Percentiles rank a stretch among this genome's conserved stretches.
Evolutionary conservation across 257 asterid genomes (phyloP).

Genomic region (Scutellaria barbata): DNA sequence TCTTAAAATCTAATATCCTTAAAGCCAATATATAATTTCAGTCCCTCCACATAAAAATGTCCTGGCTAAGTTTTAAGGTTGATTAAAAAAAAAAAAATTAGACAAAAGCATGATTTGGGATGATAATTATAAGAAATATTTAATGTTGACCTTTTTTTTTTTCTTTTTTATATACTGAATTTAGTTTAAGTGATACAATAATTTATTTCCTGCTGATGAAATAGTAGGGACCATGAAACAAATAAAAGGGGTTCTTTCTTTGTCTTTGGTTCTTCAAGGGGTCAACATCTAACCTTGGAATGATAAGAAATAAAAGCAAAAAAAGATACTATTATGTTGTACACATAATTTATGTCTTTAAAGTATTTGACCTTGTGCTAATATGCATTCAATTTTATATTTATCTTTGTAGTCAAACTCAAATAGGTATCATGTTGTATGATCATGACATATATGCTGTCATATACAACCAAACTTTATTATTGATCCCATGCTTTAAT

Average conservation of each 20-base stretch:
- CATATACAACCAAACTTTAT: neutral
- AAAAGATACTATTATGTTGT: neutral
- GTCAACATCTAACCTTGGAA: conserved; percentile 33
- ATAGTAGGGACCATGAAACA: conserved; percentile 38
- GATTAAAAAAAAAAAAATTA: conserved; percentile 21
- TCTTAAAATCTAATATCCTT: neutral
- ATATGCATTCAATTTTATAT: neutral
- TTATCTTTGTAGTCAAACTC: neutral
- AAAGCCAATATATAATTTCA: neutral
- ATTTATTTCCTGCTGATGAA: conserved; percentile 25
- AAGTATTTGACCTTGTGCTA: conserved; percentile 3
- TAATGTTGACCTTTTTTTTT: conserved; percentile 35
- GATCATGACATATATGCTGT: neutral
- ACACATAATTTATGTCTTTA: conserved; percentile 12
- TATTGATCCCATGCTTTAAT: neutral
- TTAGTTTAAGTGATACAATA: conserved; percentile 33
- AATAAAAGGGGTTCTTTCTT: conserved; percentile 26
- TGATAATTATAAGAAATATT: conserved; percentile 40
- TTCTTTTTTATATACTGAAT: neutral
- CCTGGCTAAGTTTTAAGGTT: conserved; percentile 7
- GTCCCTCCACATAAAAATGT: conserved; percentile 6
- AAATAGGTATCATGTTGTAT: neutral
- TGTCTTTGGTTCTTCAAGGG: conserved; percentile 33
- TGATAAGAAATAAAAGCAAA: neutral
- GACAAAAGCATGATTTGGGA: conserved; percentile 39